Evolutionary conservation across 148 eudicot genomes (phyloP).

Genomic region (Diospyros lotus): DNA sequence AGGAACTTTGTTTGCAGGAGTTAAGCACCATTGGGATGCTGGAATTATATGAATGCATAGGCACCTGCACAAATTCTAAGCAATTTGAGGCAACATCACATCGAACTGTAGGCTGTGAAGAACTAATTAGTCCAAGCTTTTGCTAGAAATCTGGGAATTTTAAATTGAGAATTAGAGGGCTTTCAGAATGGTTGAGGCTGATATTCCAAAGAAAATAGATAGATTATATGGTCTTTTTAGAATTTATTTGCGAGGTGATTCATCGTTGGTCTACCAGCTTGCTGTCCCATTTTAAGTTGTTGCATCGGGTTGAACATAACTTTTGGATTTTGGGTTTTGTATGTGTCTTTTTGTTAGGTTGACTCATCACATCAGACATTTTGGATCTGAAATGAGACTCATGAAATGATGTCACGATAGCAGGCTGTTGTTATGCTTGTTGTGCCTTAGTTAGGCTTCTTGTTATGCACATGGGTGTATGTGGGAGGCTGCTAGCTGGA

Average conservation of each 20-base stretch:
- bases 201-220: background rate
- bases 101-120: background rate
- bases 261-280: background rate
- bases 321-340: background rate
- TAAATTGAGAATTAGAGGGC: background rate
- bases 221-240: background rate
- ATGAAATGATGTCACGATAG: background rate
- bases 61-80: no score
- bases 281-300: background rate
- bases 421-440: no score
- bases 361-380: background rate
- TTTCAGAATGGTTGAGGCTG: background rate
- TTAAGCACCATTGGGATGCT: no score
- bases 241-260: background rate
- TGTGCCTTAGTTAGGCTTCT: no score
- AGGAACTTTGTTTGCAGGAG: no score
- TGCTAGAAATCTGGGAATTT: no score
- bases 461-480: no score
- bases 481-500: no score
- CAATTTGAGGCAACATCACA: no score
- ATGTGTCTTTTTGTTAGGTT: background rate
- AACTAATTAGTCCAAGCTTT: background rate
- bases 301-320: background rate
- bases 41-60: no score
- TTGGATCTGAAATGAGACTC: background rate